These are phyloP conservation scores for Apiotrichum gracile DNA, from an alignment of 1,284 basidiomycete genomes.

Conservation along the genomic window DNA sequence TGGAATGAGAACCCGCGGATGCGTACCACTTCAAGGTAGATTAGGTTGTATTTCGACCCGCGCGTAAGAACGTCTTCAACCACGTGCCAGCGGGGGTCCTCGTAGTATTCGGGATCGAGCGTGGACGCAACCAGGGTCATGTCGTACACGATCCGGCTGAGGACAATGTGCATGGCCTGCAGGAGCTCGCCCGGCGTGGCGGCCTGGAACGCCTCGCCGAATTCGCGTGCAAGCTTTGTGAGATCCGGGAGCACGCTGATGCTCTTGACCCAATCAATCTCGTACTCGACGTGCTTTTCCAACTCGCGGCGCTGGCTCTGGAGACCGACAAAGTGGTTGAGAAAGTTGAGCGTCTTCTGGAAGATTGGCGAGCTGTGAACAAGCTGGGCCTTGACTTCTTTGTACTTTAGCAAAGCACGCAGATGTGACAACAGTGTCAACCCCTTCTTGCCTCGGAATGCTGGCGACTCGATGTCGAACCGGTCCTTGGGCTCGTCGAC, in stretches of 20 bases:
- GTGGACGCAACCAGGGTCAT: conserved; percentile 37
- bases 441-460: conserved; percentile 89
- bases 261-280: conserved; percentile 90
- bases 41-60: conserved; percentile 38
- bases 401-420: conserved; percentile 56
- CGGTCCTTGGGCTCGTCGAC: conserved; percentile 2
- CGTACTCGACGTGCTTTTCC: conserved; percentile 81
- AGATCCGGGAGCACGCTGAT: conserved; percentile 87
- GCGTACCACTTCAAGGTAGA: conserved; percentile 66
- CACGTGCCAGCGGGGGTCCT: conserved; percentile 57
- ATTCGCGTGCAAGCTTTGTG: conserved; percentile 77
- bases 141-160: conserved; percentile 66
- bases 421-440: conserved; percentile 83
- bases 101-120: conserved; percentile 62
- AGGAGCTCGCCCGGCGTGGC: conserved; percentile 57
- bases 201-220: conserved; percentile 67
- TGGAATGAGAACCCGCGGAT: conserved; percentile 59
- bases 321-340: conserved; percentile 82
- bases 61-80: conserved; percentile 23
- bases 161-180: conserved; percentile 62
- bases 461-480: conserved; percentile 72
- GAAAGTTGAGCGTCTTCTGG: conserved; percentile 56
- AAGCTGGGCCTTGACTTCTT: conserved; percentile 69
- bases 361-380: conserved; percentile 60
- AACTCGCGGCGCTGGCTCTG: conserved; percentile 81